Base-by-base conservation (phyloP, 2,329 filamentous ascomycete genomes). In the Paecilomyces sp. region DNA sequence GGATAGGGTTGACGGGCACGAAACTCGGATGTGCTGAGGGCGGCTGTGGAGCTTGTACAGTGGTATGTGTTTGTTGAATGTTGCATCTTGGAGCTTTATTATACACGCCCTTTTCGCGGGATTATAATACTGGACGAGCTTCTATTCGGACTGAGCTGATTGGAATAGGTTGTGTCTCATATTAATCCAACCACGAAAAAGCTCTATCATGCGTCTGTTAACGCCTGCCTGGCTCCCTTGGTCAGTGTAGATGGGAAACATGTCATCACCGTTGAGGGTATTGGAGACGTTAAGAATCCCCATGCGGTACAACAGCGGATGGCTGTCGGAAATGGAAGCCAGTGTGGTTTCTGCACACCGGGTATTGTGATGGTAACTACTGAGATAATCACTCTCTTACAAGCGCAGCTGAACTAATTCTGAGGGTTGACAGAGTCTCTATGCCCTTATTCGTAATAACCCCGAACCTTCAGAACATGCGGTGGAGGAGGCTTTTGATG, bases 11-110 rank as follows among this genome's bases (percentile, higher is more conserved):
- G 67, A 97, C 93, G 3, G 94, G 94, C 13, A 97, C 94, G 12
- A 99, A 99, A 76, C 83, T 97, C 76, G 94, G 94, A 55, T 99
- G 94, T 77, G 91, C 91, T 56, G 94, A 99, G 79, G 94, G 94
- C 63, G 94, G 94, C 1, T 99, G 94, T 71, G 94, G 94, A 68
- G 94, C 94, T 64, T 97, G 93, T 72, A 97, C 93, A 52, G 91
- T 97, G 54, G 92, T 83, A 78, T 63, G 79, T 76, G 58, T 58
- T 8, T 12, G 13, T 13, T 11, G 18, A 22, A 1, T n/a, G 3
- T 41, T 41, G 25, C 25, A 28, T 28, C 1, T 28, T n/a, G 3
- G 12, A 9, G 36, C 33, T 41, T 1, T 15, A n/a, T 56, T 5
- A 56, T 15, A 56, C 15, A 41, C 6, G 36, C 36, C 13, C 25